These are phyloP conservation scores for Vitis hybrid DNA, from an alignment of 177 flowering plant species.

Conservation along the genomic window DNA sequence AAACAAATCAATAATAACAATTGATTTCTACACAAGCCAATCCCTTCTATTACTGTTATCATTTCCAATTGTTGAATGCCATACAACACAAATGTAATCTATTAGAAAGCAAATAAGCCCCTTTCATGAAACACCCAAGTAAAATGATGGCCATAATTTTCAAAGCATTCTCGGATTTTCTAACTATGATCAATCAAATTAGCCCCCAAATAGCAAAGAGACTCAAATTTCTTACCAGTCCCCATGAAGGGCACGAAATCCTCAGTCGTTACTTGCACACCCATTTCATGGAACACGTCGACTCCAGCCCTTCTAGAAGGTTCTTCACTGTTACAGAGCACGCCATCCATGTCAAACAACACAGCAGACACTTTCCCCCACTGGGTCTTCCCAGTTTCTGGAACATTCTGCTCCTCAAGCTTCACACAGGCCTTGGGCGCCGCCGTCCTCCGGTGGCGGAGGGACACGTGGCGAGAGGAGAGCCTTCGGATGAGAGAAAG, in stretches of 20 bases:
- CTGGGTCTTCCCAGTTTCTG: constrained; percentile 17
- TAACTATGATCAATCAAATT: background rate
- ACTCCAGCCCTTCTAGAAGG: constrained; percentile 88
- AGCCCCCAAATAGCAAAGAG: background rate
- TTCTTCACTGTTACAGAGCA: constrained; percentile 92
- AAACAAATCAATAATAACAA: too few species aligned
- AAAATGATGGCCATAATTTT: too few species aligned
- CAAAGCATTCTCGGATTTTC: too few species aligned
- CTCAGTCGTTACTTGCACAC: constrained; percentile 70
- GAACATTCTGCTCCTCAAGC: constrained; percentile 39
- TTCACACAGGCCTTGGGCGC: constrained; percentile 40
- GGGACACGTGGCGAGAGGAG: background rate
- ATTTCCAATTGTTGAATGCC: too few species aligned
- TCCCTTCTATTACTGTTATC: too few species aligned
- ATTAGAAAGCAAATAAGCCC: too few species aligned
- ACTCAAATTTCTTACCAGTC: constrained; percentile 51
- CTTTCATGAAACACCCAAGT: too few species aligned
- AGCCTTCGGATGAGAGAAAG: too few species aligned
- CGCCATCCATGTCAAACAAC: constrained; percentile 97
- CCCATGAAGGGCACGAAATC: constrained; percentile 95
- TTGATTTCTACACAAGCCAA: too few species aligned
- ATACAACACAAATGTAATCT: too few species aligned
- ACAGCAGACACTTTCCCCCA: constrained; percentile 98
- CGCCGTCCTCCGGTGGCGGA: constrained; percentile 9
- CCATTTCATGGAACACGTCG: constrained; percentile 86